Percentiles rank a stretch among this genome's conserved stretches.
Conservation (phyloP, 768 basidiomycete species). For the Psilocybe tampanensis region DNA sequence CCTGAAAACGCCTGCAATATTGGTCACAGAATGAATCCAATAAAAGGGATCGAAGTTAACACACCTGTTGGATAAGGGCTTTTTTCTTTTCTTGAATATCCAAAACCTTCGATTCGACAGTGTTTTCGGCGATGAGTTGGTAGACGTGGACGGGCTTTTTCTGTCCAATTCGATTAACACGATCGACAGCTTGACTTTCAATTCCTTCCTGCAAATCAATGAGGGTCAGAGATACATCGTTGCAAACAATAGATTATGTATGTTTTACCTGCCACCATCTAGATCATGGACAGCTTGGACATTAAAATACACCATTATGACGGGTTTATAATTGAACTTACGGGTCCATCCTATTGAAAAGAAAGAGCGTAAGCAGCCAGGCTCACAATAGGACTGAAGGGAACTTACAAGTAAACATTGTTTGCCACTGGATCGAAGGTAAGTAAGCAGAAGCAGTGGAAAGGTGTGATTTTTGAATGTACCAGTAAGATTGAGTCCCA, state of each 20-base stretch:
- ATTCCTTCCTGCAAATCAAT: constrained; percentile 62
- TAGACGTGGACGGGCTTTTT: constrained; percentile 84
- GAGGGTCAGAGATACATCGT: constrained; percentile 12
- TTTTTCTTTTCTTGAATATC: constrained; percentile 91
- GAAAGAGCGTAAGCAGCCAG: constrained; percentile 3
- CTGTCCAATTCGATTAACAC: constrained; percentile 86
- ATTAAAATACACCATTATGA: neutral
- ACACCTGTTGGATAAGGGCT: constrained; percentile 71
- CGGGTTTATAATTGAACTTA: too few relatives aligned
- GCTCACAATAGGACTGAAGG: neutral
- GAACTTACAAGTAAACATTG: constrained; percentile 78
- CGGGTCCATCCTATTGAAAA: constrained; percentile 73
- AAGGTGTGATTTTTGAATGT: constrained; percentile 3
- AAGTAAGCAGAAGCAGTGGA: neutral
- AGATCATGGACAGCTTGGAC: neutral
- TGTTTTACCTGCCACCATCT: constrained; percentile 77
- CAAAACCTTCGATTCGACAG: constrained; percentile 84
- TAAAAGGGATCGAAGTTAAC: neutral
- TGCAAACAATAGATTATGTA: neutral
- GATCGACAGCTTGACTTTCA: constrained; percentile 81
- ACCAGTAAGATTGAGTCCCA: constrained; percentile 83
- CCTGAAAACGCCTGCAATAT: constrained; percentile 78
- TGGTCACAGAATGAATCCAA: neutral
- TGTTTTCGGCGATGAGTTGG: constrained; percentile 88
- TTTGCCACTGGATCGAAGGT: constrained; percentile 58